phyloP scores from a whole-genome alignment of 495 filamentous ascomycete genomes.

The Neurospora sublineolata region DNA sequence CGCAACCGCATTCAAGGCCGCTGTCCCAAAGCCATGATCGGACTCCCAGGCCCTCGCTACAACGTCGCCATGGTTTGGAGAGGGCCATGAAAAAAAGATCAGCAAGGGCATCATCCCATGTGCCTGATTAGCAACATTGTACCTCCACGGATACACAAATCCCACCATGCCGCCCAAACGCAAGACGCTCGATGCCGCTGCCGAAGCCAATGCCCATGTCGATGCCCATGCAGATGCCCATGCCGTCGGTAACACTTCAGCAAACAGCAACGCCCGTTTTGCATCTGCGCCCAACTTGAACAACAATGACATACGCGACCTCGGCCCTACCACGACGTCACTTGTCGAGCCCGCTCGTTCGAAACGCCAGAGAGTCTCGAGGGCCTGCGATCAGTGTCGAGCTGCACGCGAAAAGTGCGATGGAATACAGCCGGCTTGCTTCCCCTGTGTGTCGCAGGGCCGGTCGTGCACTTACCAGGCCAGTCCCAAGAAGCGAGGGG shows the following conservation, averaged over 20 bases:
- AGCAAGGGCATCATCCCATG: not conserved
- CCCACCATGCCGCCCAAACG: slow-evolving; percentile 15
- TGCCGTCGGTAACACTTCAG: not conserved
- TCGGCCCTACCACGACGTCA: slow-evolving; percentile 10
- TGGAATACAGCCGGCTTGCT: slow-evolving; percentile 49
- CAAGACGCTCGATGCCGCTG: slow-evolving; percentile 7
- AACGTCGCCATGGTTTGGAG: not conserved
- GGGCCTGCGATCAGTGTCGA: slow-evolving; percentile 58
- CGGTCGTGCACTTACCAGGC: slow-evolving; percentile 56
- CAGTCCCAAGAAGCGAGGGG: slow-evolving; percentile 59
- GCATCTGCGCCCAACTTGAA: not conserved
- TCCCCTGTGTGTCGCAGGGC: slow-evolving; percentile 48
- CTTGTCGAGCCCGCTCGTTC: slow-evolving; percentile 3
- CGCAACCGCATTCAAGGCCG: not conserved
- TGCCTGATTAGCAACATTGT: not conserved
- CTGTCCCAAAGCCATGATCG: not conserved
- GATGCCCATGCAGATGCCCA: not conserved
- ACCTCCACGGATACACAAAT: not conserved
- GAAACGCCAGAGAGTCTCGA: slow-evolving; percentile 52
- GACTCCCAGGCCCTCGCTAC: not conserved
- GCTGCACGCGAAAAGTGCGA: slow-evolving; percentile 58
- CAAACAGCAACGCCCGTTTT: not conserved
- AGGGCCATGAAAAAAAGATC: not conserved
- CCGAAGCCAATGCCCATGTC: not conserved
- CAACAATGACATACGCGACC: slow-evolving; percentile 10